A percentile compares a stretch with the other conserved stretches of the same genome.
Evolutionary conservation across 768 basidiomycete genomes (phyloP).

Genomic region (Astraeus odoratus): DNA sequence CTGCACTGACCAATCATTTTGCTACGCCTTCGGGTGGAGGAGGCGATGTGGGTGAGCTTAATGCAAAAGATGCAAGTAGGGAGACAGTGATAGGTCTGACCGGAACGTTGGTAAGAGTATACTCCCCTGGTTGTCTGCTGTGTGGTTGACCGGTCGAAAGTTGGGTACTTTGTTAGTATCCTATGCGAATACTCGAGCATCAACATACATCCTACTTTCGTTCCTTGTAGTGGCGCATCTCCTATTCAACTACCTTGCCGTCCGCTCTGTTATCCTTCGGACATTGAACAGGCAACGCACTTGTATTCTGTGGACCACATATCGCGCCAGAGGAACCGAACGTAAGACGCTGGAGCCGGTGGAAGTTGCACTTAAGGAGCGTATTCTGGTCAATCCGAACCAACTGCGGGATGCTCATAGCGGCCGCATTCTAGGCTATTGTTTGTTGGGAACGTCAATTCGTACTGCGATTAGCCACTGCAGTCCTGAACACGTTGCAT

Average conservation of each 20-base stretch:
- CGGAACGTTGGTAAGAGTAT: conserved; percentile 56
- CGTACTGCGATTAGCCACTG: too few species aligned
- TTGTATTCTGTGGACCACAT: conserved; percentile 41
- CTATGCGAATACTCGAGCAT: conserved; percentile 38
- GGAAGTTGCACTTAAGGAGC: conserved; percentile 36
- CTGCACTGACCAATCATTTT: conserved; percentile 62
- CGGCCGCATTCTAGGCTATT: too few species aligned
- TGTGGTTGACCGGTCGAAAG: conserved; percentile 26
- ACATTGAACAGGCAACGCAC: conserved; percentile 56
- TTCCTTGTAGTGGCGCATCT: conserved; percentile 49
- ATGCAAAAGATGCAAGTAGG: conserved; percentile 66
- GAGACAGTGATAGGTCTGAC: conserved; percentile 63
- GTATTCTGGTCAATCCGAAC: conserved; percentile 36
- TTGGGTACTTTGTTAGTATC: conserved; percentile 55
- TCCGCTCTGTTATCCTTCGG: conserved; percentile 49
- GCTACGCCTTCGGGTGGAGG: conserved; percentile 41
- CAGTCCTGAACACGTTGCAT: too few species aligned
- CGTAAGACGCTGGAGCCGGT: conserved; percentile 26
- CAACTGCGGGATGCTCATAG: conserved; percentile 32
- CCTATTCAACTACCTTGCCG: conserved; percentile 51
- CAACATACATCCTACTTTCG: conserved; percentile 47
- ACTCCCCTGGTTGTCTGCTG: not conserved
- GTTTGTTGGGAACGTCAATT: too few species aligned
- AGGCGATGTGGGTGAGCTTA: conserved; percentile 65
- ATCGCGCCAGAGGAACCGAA: conserved; percentile 5